Base-by-base conservation (phyloP, 768 basidiomycete genomes). In the Boletellus emodensis region DNA sequence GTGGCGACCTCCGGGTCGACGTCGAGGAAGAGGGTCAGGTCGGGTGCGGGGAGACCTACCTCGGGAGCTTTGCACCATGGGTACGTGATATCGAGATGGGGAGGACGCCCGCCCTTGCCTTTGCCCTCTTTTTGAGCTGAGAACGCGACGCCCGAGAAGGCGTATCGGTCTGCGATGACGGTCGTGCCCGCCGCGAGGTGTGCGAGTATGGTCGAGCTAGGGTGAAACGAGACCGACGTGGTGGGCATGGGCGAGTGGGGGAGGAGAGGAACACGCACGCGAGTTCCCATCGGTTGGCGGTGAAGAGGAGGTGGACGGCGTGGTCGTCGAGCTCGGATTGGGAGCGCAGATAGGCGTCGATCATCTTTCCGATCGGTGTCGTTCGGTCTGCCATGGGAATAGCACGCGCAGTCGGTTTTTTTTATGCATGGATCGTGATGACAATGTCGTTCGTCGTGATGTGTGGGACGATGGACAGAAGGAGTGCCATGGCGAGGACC, bases 261-360 rank as follows among this genome's bases (percentile, higher is more conserved):
- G 35, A n/a, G 7, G 24, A 24, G 34, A 35, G 33, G 6, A 3
- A 20, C 26, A 74, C 81, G 48, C 62, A 95, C 90, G 87, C 85
- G 54, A 87, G 80, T 65, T 98, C 94, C 96, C 96, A 98, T 33
- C 95, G 80, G 64, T 99, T 99, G 2, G 94, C 96, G 39, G 92
- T 86, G 75, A 99, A 98, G 49, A 99, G 79, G 3, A 97, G 81
- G 64, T 98, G 95, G 43, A 98, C 84, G 2, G 85, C 89, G 53
- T 76, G 87, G 71, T 97, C 94, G 66, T 95, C 93, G 44, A 99
- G 77, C 13, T 98, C 91, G 13, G 87, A 78, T 44, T 89, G 69
- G 13, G 87, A 88, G 41, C 82, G 83, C 48, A 99, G 76, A 67
- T 98, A 99, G 24, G 85, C 78, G 69, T 98, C 87, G 60, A 99